phyloP scores from a whole-genome alignment of 2,329 filamentous ascomycete species.

The Talaromyces piceae region DNA sequence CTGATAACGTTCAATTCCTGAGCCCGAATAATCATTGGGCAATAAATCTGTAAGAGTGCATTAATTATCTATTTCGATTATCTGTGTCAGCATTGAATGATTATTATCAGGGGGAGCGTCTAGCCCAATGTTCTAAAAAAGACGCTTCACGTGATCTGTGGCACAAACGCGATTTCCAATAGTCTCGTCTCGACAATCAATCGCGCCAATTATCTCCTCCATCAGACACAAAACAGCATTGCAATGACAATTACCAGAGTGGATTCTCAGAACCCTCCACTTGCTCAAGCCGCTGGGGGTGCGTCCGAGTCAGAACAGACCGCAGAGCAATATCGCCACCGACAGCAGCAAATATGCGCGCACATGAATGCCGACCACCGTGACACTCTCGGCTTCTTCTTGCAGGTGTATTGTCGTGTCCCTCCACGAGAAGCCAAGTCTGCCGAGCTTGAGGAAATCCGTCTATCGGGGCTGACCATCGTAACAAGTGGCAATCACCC shows the following conservation, averaged over 20 bases:
- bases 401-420: conserved; percentile 62
- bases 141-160: too few relatives aligned
- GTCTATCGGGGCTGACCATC: conserved; percentile 56
- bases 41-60: too few relatives aligned
- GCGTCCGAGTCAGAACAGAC: neutral
- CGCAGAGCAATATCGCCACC: conserved; percentile 15
- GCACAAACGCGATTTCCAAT: too few relatives aligned
- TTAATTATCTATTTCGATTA: too few relatives aligned
- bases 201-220: neutral
- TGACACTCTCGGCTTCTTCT: conserved; percentile 66
- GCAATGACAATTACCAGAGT: neutral
- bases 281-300: neutral
- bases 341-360: conserved; percentile 57
- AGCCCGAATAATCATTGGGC: too few relatives aligned
- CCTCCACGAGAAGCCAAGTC: conserved; percentile 48
- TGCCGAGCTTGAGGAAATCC: conserved; percentile 59
- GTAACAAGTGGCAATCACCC: conserved; percentile 16
- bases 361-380: conserved; percentile 87
- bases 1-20: too few relatives aligned
- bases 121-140: too few relatives aligned
- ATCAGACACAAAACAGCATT: neutral
- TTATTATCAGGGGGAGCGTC: too few relatives aligned
- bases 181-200: neutral
- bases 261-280: neutral
- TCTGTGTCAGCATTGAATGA: too few relatives aligned